Evolutionary conservation across 2,329 filamentous ascomycete species (phyloP).

Genomic region (Fonsecaea pedrosoi): DNA sequence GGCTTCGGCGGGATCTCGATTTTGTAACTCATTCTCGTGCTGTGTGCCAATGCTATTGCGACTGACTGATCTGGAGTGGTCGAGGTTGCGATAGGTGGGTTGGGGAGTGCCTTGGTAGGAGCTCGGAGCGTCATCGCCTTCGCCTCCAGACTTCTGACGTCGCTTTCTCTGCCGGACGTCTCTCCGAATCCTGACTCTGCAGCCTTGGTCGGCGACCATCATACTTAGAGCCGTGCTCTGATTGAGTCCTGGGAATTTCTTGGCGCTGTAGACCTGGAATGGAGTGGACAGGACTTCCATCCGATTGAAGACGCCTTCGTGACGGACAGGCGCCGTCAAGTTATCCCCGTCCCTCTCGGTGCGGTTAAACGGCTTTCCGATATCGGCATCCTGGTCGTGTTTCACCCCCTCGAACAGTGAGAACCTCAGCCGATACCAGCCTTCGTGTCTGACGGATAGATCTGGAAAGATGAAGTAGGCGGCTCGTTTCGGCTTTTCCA

Average conservation of each 20-base stretch:
- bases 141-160: slow-evolving; percentile 37
- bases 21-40: slow-evolving; percentile 12
- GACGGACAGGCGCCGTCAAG: slow-evolving; percentile 57
- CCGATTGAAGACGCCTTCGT: slow-evolving; percentile 72
- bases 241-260: slow-evolving; percentile 94
- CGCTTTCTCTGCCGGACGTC: slow-evolving; percentile 91
- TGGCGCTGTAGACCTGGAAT: slow-evolving; percentile 92
- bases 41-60: slow-evolving; percentile 35
- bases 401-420: slow-evolving; percentile 94
- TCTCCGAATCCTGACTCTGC: slow-evolving; percentile 90
- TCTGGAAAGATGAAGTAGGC: slow-evolving; percentile 99
- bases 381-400: slow-evolving; percentile 78
- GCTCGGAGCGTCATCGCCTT: slow-evolving; percentile 31
- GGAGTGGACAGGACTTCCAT: slow-evolving; percentile 87
- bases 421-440: slow-evolving; percentile 88
- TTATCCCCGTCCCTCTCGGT: slow-evolving; percentile 45
- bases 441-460: slow-evolving; percentile 92
- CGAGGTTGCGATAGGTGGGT: slow-evolving; percentile 21
- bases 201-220: slow-evolving; percentile 93
- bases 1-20: neutral
- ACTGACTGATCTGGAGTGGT: slow-evolving; percentile 35
- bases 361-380: slow-evolving; percentile 53
- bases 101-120: slow-evolving; percentile 33
- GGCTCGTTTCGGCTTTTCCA: slow-evolving; percentile 78
- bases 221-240: slow-evolving; percentile 89